A percentile compares a stretch with the other conserved stretches of the same genome.
phyloP scores from a whole-genome alignment of 2,329 filamentous ascomycete species.

The Hyphodiscus sp. region DNA sequence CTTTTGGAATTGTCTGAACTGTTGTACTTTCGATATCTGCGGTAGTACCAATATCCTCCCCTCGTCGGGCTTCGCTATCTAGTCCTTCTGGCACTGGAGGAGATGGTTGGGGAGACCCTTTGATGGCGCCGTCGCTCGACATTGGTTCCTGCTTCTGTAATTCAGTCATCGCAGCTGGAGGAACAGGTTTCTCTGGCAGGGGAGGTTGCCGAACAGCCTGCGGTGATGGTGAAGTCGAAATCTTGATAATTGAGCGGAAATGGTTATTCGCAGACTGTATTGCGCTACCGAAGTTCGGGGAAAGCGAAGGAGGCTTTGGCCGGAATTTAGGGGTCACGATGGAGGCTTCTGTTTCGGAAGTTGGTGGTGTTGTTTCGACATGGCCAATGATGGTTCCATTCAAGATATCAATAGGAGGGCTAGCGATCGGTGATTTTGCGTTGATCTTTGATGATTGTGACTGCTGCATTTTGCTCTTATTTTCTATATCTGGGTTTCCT shows the following conservation, averaged over 20 bases:
- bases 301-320: neutral
- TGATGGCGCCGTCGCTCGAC: slow-evolving; percentile 2
- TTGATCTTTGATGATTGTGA: neutral
- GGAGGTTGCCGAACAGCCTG: neutral
- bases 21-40: slow-evolving; percentile 1
- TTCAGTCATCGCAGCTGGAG: neutral
- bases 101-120: slow-evolving; percentile 5
- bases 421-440: neutral
- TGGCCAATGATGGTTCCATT: neutral
- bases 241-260: slow-evolving; percentile 12
- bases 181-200: neutral
- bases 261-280: slow-evolving; percentile 10
- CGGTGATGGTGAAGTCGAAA: slow-evolving; percentile 1
- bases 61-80: neutral
- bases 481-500: neutral
- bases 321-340: neutral
- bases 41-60: slow-evolving; percentile 2
- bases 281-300: neutral
- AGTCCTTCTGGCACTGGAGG: neutral
- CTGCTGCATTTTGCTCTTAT: neutral
- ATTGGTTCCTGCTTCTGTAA: neutral
- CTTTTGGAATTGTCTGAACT: neutral
- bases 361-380: neutral
- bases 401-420: neutral
- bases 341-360: neutral